Evolutionary conservation across 78 protist species (phyloP).

Genomic region (Guillardia theta): DNA sequence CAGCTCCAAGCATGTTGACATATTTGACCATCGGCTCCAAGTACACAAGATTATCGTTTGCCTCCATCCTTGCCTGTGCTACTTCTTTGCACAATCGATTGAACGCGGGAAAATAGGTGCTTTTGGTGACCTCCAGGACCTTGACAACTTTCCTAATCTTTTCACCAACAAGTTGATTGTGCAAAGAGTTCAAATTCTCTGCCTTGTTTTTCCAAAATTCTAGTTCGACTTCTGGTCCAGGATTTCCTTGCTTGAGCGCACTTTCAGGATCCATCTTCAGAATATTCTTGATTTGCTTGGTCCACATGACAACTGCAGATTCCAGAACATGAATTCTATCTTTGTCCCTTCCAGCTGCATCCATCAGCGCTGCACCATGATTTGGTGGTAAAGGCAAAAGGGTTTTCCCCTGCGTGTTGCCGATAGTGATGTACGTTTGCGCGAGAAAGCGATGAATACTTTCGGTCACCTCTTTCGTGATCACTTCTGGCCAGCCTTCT

Average conservation of each 20-base stretch:
- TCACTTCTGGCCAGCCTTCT: constrained; percentile 52
- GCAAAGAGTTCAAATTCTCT: constrained; percentile 44
- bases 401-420: constrained; percentile 55
- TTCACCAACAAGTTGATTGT: constrained; percentile 21
- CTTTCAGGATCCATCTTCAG: constrained; percentile 16
- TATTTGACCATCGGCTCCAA: background rate
- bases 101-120: constrained; percentile 49
- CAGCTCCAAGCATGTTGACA: background rate
- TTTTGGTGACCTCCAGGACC: constrained; percentile 49
- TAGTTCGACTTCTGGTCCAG: constrained; percentile 69
- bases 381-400: constrained; percentile 60
- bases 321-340: constrained; percentile 67
- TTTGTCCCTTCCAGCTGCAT: constrained; percentile 4
- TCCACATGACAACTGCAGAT: constrained; percentile 64
- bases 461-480: constrained; percentile 28
- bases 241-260: background rate
- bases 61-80: background rate
- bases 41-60: constrained; percentile 1
- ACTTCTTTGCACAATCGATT: constrained; percentile 31
- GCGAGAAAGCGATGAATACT: background rate
- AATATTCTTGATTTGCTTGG: constrained; percentile 57
- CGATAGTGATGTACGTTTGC: constrained; percentile 17
- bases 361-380: background rate
- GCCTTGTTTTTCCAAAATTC: constrained; percentile 76
- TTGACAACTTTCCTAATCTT: background rate